A percentile compares a stretch with the other conserved stretches of the same genome.
Evolutionary conservation across 768 basidiomycete genomes (phyloP).

Genomic region (Amanita rubescens): DNA sequence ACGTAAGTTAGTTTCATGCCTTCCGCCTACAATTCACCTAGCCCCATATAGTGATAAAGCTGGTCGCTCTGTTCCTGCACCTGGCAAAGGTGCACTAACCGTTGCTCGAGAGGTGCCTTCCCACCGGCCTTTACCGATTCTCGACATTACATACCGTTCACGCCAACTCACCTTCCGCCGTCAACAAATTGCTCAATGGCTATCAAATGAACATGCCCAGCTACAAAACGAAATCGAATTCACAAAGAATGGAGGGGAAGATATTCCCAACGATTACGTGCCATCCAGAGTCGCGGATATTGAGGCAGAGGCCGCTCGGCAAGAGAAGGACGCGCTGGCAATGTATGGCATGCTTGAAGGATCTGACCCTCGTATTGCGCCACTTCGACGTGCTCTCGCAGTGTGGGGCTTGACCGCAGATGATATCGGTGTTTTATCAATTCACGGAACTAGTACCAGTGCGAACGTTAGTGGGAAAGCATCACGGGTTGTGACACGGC

Average conservation of each 20-base stretch:
- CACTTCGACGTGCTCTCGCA: constrained; percentile 90
- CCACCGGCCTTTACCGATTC: constrained; percentile 70
- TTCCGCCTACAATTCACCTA: background rate
- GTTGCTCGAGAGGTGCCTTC: constrained; percentile 82
- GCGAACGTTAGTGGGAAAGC: constrained; percentile 51
- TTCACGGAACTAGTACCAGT: constrained; percentile 82
- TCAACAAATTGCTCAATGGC: constrained; percentile 91
- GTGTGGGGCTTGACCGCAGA: constrained; percentile 95
- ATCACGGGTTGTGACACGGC: constrained; percentile 6
- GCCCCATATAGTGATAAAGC: constrained; percentile 77
- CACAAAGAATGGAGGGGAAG: constrained; percentile 45
- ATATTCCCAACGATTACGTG: constrained; percentile 61
- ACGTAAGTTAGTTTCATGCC: constrained; percentile 47
- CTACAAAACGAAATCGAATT: constrained; percentile 72
- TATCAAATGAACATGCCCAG: constrained; percentile 79
- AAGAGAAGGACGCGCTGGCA: constrained; percentile 89
- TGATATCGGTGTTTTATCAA: constrained; percentile 85
- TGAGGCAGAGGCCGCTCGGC: constrained; percentile 83
- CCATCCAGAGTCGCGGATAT: constrained; percentile 73
- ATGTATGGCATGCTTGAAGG: constrained; percentile 96
- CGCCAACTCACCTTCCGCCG: constrained; percentile 96
- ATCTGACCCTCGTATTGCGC: constrained; percentile 75
- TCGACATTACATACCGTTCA: constrained; percentile 82
- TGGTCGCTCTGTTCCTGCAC: constrained; percentile 95
- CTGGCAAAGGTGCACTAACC: constrained; percentile 86